Evolutionary conservation across 495 filamentous ascomycete species (phyloP), one percentile per base, ranked within the genome.

Genomic region (Tetracladium setigerum): DNA sequence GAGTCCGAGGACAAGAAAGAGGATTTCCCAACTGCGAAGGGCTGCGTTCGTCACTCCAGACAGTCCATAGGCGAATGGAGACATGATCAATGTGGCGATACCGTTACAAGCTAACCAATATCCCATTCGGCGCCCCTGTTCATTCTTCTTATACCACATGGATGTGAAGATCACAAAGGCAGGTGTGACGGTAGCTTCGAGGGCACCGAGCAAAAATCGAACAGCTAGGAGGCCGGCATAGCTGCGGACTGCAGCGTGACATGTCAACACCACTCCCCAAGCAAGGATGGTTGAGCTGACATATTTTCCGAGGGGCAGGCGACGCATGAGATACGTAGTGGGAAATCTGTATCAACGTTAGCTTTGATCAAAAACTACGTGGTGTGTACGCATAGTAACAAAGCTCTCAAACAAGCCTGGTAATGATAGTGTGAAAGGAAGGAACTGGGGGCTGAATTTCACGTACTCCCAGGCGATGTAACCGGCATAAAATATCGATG

Each of bases 141-240:
- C 80, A 50, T 59, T 50, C 51, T 74, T 73, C 5, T 75, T 82
- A 46, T 82, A 84, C 79, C 80, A 84, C 65, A 81, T 58, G n/a
- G 71, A 74, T 2, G 79, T 80, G 49, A 84, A 66, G 7, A 83
- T 63, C 1, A 77, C 78, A 53, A 84, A 83, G 1, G 76, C 80
- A 7, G 79, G 80, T 8, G 77, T 80, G 4, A 83, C 78, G 1
- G 77, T 74, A 0, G 78, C 72, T 60, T 84, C 80, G 45, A 79
- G 80, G 6, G 77, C 69, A 34, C 80, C 80, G 22, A 83, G 72
- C 58, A 83, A 76, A 53, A 82, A 76, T 9, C 80, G 75, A 6
- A 55, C 49, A 35, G 49, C 52, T 0, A 59, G 43, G 4, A 50
- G 49, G 1, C 56, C 56, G 3, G 49, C 49, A 31, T 53, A 59